These are phyloP conservation scores for Pezicula neosporulosa DNA, from an alignment of 2,329 filamentous ascomycete genomes.

Conservation along the genomic window DNA sequence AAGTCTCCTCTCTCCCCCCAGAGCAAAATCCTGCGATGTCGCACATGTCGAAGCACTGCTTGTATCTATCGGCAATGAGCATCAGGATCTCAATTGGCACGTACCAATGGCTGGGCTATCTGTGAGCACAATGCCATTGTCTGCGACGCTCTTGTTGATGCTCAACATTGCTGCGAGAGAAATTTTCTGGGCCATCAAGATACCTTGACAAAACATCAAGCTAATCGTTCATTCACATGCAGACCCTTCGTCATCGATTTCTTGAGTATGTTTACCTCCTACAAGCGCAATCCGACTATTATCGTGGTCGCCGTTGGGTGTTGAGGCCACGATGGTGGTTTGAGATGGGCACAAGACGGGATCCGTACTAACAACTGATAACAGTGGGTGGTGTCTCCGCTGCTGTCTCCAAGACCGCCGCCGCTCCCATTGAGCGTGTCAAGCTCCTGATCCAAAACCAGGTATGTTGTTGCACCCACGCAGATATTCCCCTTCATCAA, in stretches of 20 bases:
- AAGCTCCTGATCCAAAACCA: constrained; percentile 99
- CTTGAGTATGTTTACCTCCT: constrained; percentile 74
- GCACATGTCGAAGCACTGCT: constrained; percentile 8
- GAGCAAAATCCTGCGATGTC: constrained; percentile 24
- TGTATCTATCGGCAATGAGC: constrained; percentile 16
- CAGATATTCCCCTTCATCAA: constrained; percentile 59
- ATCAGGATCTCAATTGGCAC: constrained; percentile 22
- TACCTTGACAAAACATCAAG: constrained; percentile 8
- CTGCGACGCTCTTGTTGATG: constrained; percentile 11
- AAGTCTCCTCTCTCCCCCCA: constrained; percentile 35
- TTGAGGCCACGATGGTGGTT: constrained; percentile 4
- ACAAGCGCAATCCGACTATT: constrained; percentile 4
- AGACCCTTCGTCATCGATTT: constrained; percentile 97
- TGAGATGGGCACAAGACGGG: constrained; percentile 1
- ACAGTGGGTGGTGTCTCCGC: constrained; percentile 99
- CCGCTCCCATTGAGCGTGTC: constrained; percentile 99
- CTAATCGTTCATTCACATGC: constrained; percentile 18
- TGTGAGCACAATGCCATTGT: constrained; percentile 3
- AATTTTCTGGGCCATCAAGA: constrained; percentile 11
- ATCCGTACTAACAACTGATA: constrained; percentile 27
- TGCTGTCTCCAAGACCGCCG: constrained; percentile 99
- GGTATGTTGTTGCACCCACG: constrained; percentile 59
- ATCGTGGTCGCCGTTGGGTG: constrained; percentile 10
- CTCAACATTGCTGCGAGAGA: constrained; percentile 18
- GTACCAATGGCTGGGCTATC: constrained; percentile 6